A percentile compares a stretch with the other conserved stretches of the same genome.
Evolutionary conservation across 129 eudicot species (phyloP).

Genomic region (Tagetes erecta): DNA sequence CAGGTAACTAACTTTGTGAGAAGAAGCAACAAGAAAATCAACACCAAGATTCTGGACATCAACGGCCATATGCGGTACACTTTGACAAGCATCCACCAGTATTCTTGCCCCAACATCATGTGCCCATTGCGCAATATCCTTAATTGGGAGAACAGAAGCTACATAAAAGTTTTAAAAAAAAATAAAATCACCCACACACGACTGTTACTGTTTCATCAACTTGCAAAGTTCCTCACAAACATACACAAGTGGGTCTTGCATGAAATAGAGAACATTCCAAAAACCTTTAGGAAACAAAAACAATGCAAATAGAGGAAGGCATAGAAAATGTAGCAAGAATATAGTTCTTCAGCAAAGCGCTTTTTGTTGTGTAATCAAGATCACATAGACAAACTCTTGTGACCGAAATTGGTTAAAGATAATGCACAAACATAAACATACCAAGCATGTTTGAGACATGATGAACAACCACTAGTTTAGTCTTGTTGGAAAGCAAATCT

Average conservation of each 20-base stretch:
- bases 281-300: neutral
- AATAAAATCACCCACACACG: neutral
- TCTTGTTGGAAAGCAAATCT: slow-evolving; percentile 67
- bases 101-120: slow-evolving; percentile 94
- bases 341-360: too few relatives aligned
- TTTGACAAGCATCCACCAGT: slow-evolving; percentile 97
- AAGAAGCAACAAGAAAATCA: slow-evolving; percentile 98
- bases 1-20: slow-evolving; percentile 78
- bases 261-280: neutral
- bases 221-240: slow-evolving; percentile 1
- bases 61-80: slow-evolving; percentile 98
- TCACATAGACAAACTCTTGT: neutral
- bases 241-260: neutral
- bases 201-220: neutral
- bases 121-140: slow-evolving; percentile 76
- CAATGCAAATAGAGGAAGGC: neutral
- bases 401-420: neutral
- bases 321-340: neutral
- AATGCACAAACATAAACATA: slow-evolving; percentile 34
- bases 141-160: slow-evolving; percentile 89
- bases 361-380: slow-evolving; percentile 3
- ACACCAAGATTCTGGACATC: slow-evolving; percentile 81
- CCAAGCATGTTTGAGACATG: slow-evolving; percentile 94
- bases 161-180: slow-evolving; percentile 6
- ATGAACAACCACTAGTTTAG: slow-evolving; percentile 81